Conservation (phyloP, 1,284 basidiomycete genomes). For the Mrakiaceae sp. region DNA sequence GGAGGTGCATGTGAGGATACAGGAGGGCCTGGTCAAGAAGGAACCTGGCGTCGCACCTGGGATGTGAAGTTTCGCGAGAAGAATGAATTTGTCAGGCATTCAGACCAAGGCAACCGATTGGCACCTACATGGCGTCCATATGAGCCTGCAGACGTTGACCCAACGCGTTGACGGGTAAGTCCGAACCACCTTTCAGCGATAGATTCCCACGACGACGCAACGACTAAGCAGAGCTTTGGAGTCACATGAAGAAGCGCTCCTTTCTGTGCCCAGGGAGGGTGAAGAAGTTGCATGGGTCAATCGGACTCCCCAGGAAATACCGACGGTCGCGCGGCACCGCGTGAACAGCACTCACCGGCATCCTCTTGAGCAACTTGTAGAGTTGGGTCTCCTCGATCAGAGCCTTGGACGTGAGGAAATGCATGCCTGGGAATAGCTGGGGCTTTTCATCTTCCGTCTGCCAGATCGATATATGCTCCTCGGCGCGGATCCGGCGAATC, state of each 20-base stretch:
- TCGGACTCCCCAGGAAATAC: background rate
- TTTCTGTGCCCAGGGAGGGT: background rate
- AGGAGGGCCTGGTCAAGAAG: slow-evolving; percentile 1
- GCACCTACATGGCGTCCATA: slow-evolving; percentile 8
- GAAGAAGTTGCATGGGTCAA: too few species aligned
- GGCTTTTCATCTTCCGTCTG: background rate
- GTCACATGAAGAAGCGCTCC: background rate
- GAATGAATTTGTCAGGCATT: background rate
- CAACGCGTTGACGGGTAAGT: too few species aligned
- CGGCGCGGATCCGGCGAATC: background rate
- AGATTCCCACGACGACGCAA: too few species aligned
- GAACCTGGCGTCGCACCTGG: slow-evolving; percentile 5
- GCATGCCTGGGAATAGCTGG: background rate
- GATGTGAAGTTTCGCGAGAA: background rate
- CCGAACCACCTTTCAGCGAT: too few species aligned
- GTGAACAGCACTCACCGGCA: background rate
- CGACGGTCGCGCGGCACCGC: background rate
- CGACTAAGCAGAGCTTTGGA: too few species aligned
- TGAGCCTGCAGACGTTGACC: background rate
- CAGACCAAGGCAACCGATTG: background rate
- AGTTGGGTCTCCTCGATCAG: slow-evolving; percentile 2
- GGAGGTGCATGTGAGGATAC: slow-evolving; percentile 9
- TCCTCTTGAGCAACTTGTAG: background rate
- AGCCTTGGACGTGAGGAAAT: slow-evolving; percentile 6
- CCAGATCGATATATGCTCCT: background rate